These are phyloP conservation scores for Casuarina equisetifolia DNA, from an alignment of 306 rosid genomes.

Conservation along the genomic window DNA sequence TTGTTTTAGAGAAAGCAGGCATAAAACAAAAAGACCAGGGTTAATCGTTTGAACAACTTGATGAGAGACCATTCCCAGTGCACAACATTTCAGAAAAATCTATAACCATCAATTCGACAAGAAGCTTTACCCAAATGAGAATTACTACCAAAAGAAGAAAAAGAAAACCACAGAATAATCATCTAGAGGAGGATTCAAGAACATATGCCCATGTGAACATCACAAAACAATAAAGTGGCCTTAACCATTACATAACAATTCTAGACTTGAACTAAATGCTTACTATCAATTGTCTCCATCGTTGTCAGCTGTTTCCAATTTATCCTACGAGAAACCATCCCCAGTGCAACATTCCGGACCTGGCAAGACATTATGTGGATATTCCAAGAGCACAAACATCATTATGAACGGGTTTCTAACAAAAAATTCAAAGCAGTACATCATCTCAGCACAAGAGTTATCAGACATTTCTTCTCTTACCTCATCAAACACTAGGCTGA, in stretches of 20 bases:
- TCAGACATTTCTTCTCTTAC: conserved; percentile 40
- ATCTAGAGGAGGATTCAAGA: neutral
- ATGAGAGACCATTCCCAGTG: neutral
- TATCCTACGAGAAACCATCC: conserved; percentile 85
- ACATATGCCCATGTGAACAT: neutral
- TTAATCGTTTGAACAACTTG: neutral
- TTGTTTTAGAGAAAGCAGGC: neutral
- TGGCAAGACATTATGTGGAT: conserved; percentile 35
- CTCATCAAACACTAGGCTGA: conserved; percentile 93
- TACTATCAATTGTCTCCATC: conserved; percentile 80
- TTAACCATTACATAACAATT: conserved; percentile 7
- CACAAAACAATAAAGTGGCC: neutral
- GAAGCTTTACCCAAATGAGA: neutral
- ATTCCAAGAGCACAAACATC: neutral
- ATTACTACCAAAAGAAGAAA: neutral
- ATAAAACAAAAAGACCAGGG: neutral
- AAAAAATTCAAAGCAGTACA: neutral
- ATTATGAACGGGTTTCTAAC: neutral
- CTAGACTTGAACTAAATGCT: conserved; percentile 27
- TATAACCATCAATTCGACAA: neutral
- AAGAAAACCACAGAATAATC: neutral
- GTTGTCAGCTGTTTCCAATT: conserved; percentile 79
- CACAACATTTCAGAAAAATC: neutral
- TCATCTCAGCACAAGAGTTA: neutral
- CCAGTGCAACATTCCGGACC: conserved; percentile 93